Evolutionary conservation across 1,139 yeast genomes (phyloP).

Genomic region (Saccharomyces hybrid): DNA sequence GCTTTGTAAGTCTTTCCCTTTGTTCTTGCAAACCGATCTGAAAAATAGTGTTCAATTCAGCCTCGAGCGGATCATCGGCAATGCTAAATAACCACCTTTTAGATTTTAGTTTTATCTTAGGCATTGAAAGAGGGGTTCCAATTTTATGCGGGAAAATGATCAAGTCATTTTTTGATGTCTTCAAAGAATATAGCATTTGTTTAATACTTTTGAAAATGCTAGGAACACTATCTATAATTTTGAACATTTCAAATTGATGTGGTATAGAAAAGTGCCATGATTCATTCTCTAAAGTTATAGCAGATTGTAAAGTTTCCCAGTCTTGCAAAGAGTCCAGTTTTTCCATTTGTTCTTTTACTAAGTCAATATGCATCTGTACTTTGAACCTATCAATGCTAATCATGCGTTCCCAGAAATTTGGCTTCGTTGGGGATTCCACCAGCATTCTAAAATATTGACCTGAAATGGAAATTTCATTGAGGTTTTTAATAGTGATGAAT

Average conservation of each 20-base stretch:
- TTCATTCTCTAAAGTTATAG: conserved; percentile 32
- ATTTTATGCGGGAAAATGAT: conserved; percentile 34
- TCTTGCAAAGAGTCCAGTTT: conserved; percentile 26
- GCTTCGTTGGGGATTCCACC: conserved; percentile 46
- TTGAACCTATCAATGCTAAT: conserved; percentile 36
- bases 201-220: conserved; percentile 47
- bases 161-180: conserved; percentile 33
- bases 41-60: conserved; percentile 64
- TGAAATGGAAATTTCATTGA: conserved; percentile 14
- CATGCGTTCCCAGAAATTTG: conserved; percentile 46
- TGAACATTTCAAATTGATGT: conserved; percentile 48
- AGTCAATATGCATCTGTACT: conserved; percentile 18
- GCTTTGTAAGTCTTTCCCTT: conserved; percentile 51
- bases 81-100: conserved; percentile 41
- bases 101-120: conserved; percentile 42
- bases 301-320: conserved; percentile 41
- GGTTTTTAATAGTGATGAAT: conserved; percentile 18
- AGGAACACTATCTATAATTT: conserved; percentile 54
- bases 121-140: conserved; percentile 37
- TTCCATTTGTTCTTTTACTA: conserved; percentile 26
- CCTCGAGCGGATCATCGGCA: conserved; percentile 85
- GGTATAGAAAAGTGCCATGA: conserved; percentile 37
- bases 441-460: conserved; percentile 41
- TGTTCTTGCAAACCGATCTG: conserved; percentile 74
- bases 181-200: conserved; percentile 44